These are phyloP conservation scores for Eimeria tenella DNA, from an alignment of 169 alveolate species.

Conservation along the genomic window DNA sequence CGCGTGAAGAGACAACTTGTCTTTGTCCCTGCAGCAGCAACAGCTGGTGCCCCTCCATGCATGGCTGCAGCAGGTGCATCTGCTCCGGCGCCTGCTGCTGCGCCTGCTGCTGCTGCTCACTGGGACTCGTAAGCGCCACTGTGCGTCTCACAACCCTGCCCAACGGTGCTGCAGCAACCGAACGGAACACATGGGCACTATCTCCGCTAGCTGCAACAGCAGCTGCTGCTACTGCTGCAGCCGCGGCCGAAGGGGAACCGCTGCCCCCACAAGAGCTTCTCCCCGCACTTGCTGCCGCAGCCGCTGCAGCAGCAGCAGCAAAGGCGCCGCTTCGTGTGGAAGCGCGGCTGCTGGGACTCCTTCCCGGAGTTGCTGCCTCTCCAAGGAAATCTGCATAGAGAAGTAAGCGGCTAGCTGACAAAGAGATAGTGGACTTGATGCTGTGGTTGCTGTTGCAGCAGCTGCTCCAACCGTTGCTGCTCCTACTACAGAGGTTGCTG, in stretches of 20 bases:
- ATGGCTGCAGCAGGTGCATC: constrained; percentile 10
- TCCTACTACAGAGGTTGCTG: constrained; percentile 32
- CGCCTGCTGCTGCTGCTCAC: constrained; percentile 10
- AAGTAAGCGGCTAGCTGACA: not conserved
- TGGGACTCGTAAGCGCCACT: not conserved
- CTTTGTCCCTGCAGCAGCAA: constrained; percentile 36
- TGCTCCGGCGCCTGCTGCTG: constrained; percentile 15
- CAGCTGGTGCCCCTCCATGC: not conserved
- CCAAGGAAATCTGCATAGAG: constrained; percentile 56
- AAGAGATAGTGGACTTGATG: constrained; percentile 25
- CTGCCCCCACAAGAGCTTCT: not conserved
- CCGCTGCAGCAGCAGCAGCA: constrained; percentile 45
- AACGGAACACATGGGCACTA: not conserved
- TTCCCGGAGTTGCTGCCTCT: constrained; percentile 34
- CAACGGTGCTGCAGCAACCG: constrained; percentile 35
- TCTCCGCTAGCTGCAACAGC: constrained; percentile 11
- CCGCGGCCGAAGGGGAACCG: not conserved
- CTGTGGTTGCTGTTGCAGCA: constrained; percentile 57
- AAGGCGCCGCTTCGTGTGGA: constrained; percentile 14
- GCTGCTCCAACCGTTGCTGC: constrained; percentile 66
- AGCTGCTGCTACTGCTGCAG: constrained; percentile 30
- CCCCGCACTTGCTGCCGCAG: constrained; percentile 29
- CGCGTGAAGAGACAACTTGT: constrained; percentile 42
- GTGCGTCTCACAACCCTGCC: constrained; percentile 33
- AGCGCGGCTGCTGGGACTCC: constrained; percentile 46